Base-by-base conservation (phyloP, 2,329 filamentous ascomycete species). In the Cordyceps cateniannulata region DNA sequence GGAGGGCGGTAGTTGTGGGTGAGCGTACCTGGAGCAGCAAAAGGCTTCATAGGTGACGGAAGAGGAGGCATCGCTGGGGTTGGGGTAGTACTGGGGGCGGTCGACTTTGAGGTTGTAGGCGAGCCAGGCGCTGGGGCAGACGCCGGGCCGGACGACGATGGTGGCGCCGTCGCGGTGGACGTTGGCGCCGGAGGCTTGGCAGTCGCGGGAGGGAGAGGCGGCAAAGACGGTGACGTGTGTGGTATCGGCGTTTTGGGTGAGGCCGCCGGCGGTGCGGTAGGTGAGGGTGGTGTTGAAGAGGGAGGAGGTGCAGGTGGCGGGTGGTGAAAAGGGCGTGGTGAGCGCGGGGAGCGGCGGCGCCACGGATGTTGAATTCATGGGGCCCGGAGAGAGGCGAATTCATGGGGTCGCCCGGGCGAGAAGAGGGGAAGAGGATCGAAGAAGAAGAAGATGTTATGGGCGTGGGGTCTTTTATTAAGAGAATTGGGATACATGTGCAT, bases 41-140 rank as follows among this genome's bases (percentile, higher is more conserved):
- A 48, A 16, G 14, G 54, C 54, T 7, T 32, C 20, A 38, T 48
- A 57, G 22, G 54, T 57, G 16, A 57, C 42, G 25, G 54, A n/a
- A n/a, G n/a, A 57, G 27, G 44, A 27, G 3, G 42, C 29, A 22
- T 57, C 54, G 54, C 20, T 47, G 2, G 44, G 42, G 14, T 57
- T 57, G 3, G 54, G 54, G 25, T 57, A 57, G 16, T 57, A 57
- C 27, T 57, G 54, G 8, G 54, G 54, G 7, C n/a, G 42, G n/a
- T 57, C 29, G 20, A 57, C 54, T 3, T 18, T 24, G n/a, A 57
- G 44, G 9, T 57, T 57, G 10, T 57, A 57, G 7, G 54, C 54
- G 14, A 47, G 14, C 54, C 54, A 57, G 22, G 12, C 44, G 54
- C 54, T 38, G 20, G 54, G 54, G 6, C 54, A 57, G 24, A 57